phyloP scores from a whole-genome alignment of 1,139 yeast species.

The Debaryomyces psychrophilus region DNA sequence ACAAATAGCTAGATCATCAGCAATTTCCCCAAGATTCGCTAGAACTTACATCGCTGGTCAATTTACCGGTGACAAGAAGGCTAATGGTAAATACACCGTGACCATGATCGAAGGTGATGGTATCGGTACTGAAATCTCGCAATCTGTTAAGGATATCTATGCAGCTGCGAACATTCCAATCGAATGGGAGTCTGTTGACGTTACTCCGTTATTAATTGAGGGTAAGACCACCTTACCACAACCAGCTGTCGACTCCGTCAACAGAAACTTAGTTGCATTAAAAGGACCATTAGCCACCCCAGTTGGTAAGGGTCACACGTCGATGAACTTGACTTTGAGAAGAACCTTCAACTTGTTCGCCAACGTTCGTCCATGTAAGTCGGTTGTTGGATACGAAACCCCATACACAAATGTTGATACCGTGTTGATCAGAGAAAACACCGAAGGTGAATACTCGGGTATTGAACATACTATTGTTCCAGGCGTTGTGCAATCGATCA shows the following conservation, averaged over 20 bases:
- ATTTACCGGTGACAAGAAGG: conserved; percentile 49
- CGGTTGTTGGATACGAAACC: conserved; percentile 90
- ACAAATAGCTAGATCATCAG: conserved; percentile 40
- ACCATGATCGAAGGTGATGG: conserved; percentile 99
- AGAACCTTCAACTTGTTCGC: conserved; percentile 96
- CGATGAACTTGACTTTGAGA: conserved; percentile 95
- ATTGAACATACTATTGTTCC: conserved; percentile 98
- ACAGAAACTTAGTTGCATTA: conserved; percentile 89
- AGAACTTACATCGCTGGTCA: conserved; percentile 54
- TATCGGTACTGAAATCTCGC: conserved; percentile 93
- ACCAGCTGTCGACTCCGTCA: conserved; percentile 88
- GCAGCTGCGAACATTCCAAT: conserved; percentile 93
- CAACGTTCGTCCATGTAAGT: conserved; percentile 96
- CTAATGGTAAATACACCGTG: conserved; percentile 80
- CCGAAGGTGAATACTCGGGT: conserved; percentile 99
- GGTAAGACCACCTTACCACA: conserved; percentile 95
- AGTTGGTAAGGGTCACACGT: conserved; percentile 97
- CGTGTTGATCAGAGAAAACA: conserved; percentile 96
- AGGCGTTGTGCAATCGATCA: conserved; percentile 97
- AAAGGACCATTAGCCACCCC: conserved; percentile 99
- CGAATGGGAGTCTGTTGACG: conserved; percentile 97
- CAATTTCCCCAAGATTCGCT: conserved; percentile 43
- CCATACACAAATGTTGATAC: conserved; percentile 94
- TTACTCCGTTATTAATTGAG: conserved; percentile 87
- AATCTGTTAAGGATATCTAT: conserved; percentile 89